Evolutionary conservation across 1,284 basidiomycete genomes (phyloP), one percentile per base, ranked within the genome.

Genomic region (Meira nashicola): DNA sequence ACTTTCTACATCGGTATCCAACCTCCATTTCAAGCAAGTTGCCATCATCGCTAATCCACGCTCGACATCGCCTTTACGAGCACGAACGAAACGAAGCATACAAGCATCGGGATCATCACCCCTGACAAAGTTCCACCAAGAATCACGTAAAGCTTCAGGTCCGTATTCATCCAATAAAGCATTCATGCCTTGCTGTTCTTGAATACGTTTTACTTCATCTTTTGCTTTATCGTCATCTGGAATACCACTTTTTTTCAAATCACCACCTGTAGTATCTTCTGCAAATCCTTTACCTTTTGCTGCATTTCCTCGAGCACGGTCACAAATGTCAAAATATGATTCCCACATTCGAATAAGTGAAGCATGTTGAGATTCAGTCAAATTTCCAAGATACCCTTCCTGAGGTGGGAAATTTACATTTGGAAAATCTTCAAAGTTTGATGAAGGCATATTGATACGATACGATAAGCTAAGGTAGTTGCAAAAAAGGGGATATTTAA

Each of bases 11-110:
- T 65, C 12, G 58, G 57, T 2, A 38, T 57, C 55, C 12, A 71
- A 66, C 37, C 76, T 70, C 75, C 71, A 76, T 62, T 74, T 77
- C 54, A 76, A 58, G 58, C 72, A 69, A 3, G 59, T 59, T 43
- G 68, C 73, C 54, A 80, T 67, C 79, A 80, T 80, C 25, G 79
- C 78, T 39, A 79, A 69, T 14, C 75, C 79, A 10, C 78, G 78
- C 12, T 67, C 66, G 1, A 75, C 69, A 48, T 78, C 74, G 78
- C 79, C 47, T 39, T 55, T 74, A 55, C 79, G 71, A 1, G 78
- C 79, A 46, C 79, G 72, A 1, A 80, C 60, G 68, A 79, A 80
- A 23, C 79, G 72, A 28, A 79, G 70, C 57, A 76, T 64, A 39
- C 68, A 62, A 39, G 68, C 71, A 50, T 74, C 65, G 8, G 74